Base-by-base conservation (phyloP, 805 yeast species). In the Candida jianshihensis region DNA sequence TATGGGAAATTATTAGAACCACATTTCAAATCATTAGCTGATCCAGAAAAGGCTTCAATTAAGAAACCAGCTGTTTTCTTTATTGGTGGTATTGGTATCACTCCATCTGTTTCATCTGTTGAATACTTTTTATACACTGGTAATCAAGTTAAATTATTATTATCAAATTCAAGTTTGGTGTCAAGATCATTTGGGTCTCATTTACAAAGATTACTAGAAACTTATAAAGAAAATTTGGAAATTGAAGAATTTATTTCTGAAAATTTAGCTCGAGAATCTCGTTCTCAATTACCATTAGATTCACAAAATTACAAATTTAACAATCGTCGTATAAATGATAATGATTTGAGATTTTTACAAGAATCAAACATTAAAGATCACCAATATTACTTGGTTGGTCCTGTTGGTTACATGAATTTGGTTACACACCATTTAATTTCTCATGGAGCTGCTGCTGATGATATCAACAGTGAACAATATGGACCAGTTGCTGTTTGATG, bases 1-100 rank as follows among this genome's bases (percentile, higher is more conserved):
- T 62, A 66, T 18, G 88, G 87, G 26, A 66, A 67, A 33, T 65
- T 78, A 40, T 50, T 57, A 4, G 63, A 61, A 29, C 54, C 53
- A 11, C 33, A 40, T 9, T 21, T 44, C 31, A 46, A 54, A 32
- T 35, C 51, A 32, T 31, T 43, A n/a, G 31, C 50, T 32, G 43
- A 50, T 20, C 29, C 61, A 21, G 43, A 56, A 13, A 15, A 17
- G 15, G 6, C 24, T 30, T 3, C 54, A 51, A 16, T 19, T 24
- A 21, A 25, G 11, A 37, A 37, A 22, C 63, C 66, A 19, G 50
- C 64, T 16, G 62, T 69, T 2, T 53, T 78, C 20, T 57, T 77
- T 37, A 65, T 75, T 16, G 82, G 78, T 32, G 88, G 87, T 36
- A 75, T 77, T 38, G 87, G 86, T 42, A 72, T 75, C 34, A 81